Conservation (phyloP, 768 basidiomycete genomes). For the Boletus pseudo-olivaceus region DNA sequence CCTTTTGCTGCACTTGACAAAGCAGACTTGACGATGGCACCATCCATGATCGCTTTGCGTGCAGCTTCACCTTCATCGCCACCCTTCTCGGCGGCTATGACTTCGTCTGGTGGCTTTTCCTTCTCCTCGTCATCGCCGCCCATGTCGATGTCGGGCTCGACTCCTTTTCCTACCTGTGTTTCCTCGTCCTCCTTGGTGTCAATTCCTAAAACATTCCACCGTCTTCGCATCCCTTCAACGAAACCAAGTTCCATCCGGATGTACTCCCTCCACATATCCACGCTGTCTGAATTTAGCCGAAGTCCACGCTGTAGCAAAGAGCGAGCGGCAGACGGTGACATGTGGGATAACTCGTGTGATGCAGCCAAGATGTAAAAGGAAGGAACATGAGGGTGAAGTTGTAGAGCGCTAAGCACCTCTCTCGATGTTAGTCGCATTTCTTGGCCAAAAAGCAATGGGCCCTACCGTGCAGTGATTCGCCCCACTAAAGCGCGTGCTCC, state of each 20-base stretch:
- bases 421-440: slow-evolving; percentile 4
- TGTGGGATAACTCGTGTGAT: slow-evolving; percentile 72
- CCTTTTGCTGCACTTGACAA: slow-evolving; percentile 73
- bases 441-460: background rate
- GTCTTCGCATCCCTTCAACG: slow-evolving; percentile 70
- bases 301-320: slow-evolving; percentile 82
- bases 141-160: slow-evolving; percentile 25
- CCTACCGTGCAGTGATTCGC: slow-evolving; percentile 76
- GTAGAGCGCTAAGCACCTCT: slow-evolving; percentile 61
- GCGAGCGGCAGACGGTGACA: slow-evolving; percentile 76
- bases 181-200: slow-evolving; percentile 11
- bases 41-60: slow-evolving; percentile 66
- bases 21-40: slow-evolving; percentile 77
- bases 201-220: slow-evolving; percentile 82
- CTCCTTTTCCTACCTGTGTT: slow-evolving; percentile 15
- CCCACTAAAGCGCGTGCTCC: slow-evolving; percentile 77
- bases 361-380: slow-evolving; percentile 83
- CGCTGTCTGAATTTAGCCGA: slow-evolving; percentile 66
- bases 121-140: slow-evolving; percentile 10
- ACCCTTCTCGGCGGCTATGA: slow-evolving; percentile 34
- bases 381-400: slow-evolving; percentile 78
- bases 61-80: slow-evolving; percentile 52
- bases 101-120: slow-evolving; percentile 24
- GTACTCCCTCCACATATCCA: slow-evolving; percentile 86
- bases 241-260: slow-evolving; percentile 88